Percentiles rank a stretch among this genome's conserved stretches.
Evolutionary conservation across 2,329 filamentous ascomycete species (phyloP).

Genomic region (Fusarium sp.): DNA sequence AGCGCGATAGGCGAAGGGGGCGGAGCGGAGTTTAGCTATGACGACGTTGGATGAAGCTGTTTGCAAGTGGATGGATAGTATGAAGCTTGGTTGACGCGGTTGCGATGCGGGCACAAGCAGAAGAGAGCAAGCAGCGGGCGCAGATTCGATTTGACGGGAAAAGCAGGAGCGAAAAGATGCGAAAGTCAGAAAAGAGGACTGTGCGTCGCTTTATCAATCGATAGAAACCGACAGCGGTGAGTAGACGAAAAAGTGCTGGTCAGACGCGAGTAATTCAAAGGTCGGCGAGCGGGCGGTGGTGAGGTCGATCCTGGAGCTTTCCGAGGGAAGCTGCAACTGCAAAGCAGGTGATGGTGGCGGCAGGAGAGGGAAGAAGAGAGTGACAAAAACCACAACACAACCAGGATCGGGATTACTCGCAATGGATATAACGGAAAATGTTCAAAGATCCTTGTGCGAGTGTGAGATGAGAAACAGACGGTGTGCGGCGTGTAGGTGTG

Average conservation of each 20-base stretch:
- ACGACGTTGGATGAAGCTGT: slow-evolving; percentile 28
- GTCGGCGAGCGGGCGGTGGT: slow-evolving; percentile 16
- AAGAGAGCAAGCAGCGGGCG: slow-evolving; percentile 1
- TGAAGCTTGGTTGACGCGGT: slow-evolving; percentile 3
- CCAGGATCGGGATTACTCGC: slow-evolving; percentile 1
- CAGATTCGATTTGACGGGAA: slow-evolving; percentile 12
- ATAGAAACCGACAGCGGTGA: slow-evolving; percentile 2
- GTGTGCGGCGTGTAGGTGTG: slow-evolving; percentile 21
- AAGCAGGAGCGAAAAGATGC: slow-evolving; percentile 6
- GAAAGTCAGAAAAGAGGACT: not conserved
- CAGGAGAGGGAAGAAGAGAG: slow-evolving; percentile 11
- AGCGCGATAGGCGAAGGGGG: slow-evolving; percentile 12
- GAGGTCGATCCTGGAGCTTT: slow-evolving; percentile 18
- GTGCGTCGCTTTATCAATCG: slow-evolving; percentile 13
- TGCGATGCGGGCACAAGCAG: slow-evolving; percentile 14
- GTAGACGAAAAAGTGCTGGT: not conserved
- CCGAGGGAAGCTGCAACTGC: slow-evolving; percentile 3
- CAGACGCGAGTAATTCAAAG: slow-evolving; percentile 6
- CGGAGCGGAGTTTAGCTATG: slow-evolving; percentile 7
- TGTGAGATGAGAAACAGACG: slow-evolving; percentile 15
- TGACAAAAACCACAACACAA: not conserved
- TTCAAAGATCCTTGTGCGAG: slow-evolving; percentile 24
- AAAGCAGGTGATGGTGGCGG: slow-evolving; percentile 20
- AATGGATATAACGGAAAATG: slow-evolving; percentile 11
- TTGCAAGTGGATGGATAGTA: not conserved